Base-by-base conservation (phyloP, 1,139 yeast genomes). In the Candida buenavistaensis region DNA sequence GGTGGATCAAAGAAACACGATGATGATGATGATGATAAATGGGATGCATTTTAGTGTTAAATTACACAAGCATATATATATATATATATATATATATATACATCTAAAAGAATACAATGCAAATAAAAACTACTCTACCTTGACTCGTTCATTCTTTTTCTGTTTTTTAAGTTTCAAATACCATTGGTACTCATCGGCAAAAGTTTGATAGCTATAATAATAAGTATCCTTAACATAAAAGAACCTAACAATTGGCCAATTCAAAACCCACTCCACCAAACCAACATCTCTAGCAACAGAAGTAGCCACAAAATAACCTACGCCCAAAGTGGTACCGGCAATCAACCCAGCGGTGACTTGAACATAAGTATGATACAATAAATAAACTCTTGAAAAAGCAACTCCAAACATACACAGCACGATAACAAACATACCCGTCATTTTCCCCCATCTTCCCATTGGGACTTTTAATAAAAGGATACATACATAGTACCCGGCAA, bases 261-360 rank as follows among this genome's bases (percentile, higher is more conserved):
- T 50, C 36, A 82, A 59, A 5, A 80, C 54, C 78, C 80, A 75
- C 41, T 78, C 78, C n/a, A 78, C 64, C 2, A 81, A 31, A 0
- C 88, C 87, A 16, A 75, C 47, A 40, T 79, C 84, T 48, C 92
- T 62, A 2, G 72, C 64, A 6, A 79, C 41, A 0, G 78, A 63
- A 4, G 78, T 73, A 2, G 70, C 56, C 7, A 72, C 47, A 51
- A 78, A 85, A 66, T 84, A 89, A 0, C 57, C 43, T 8, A 75
- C 47, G 0, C 95, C 95, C 13, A 80, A 55, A 0, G 71, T 51
- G 0, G 64, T 49, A 0, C 97, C 98, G 10, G 84, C 56, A 14
- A 72, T 50, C 3, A 75, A 64, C 0, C 98, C 98, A 8, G 83
- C 85, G 9, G 72, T 36, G 1, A 90, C 95, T 56, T 92, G 98